Conservation (phyloP, 1,284 basidiomycete species). For the Cryptococcus amylolentus region DNA sequence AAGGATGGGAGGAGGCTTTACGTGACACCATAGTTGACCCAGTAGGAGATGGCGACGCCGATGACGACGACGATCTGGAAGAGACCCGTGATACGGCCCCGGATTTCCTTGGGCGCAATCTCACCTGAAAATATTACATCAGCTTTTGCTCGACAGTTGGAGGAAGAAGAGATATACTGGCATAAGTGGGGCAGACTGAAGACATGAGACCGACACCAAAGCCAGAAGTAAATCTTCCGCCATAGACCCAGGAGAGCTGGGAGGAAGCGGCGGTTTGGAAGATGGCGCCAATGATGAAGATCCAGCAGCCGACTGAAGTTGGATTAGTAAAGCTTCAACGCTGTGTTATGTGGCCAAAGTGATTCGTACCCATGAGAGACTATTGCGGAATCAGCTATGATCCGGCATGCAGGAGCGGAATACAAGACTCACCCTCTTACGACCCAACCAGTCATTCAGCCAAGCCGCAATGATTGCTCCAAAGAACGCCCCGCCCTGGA, state of each 20-base stretch:
- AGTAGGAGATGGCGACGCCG: slow-evolving; percentile 41
- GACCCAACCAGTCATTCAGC: slow-evolving; percentile 35
- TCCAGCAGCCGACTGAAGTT: slow-evolving; percentile 58
- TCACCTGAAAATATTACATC: slow-evolving; percentile 46
- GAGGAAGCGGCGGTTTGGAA: slow-evolving; percentile 51
- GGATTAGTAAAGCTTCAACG: slow-evolving; percentile 43
- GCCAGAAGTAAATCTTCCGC: slow-evolving; percentile 68
- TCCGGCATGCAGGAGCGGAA: not conserved
- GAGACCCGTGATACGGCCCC: slow-evolving; percentile 58
- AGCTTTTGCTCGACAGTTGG: not conserved
- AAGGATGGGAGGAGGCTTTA: not conserved
- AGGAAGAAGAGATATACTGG: slow-evolving; percentile 35
- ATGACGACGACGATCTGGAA: slow-evolving; percentile 74
- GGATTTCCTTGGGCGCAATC: slow-evolving; percentile 69
- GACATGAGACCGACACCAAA: slow-evolving; percentile 61
- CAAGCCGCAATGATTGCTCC: slow-evolving; percentile 63
- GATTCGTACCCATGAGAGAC: slow-evolving; percentile 2
- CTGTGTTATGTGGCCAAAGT: not conserved
- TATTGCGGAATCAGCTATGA: not conserved
- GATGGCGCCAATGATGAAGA: slow-evolving; percentile 65
- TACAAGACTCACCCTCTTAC: slow-evolving; percentile 27
- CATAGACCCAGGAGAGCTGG: slow-evolving; percentile 56
- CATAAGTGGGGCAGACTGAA: slow-evolving; percentile 64
- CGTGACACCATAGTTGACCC: slow-evolving; percentile 24
- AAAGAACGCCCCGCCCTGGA: slow-evolving; percentile 73